Conservation (phyloP, 257 asterid genomes). For the Rubia yunnanensis region DNA sequence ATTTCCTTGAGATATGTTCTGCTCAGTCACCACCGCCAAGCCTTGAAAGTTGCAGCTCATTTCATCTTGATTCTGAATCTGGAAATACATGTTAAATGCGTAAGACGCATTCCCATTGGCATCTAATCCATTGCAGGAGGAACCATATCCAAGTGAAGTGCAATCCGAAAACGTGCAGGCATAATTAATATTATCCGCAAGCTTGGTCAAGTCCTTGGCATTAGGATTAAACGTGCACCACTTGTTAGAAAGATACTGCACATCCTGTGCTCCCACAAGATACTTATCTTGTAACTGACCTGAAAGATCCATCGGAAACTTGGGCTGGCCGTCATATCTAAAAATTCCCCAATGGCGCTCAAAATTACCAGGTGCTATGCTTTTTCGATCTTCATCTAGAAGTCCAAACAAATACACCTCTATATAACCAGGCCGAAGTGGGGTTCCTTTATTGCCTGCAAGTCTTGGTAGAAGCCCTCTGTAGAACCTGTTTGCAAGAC, state of each 20-base stretch:
- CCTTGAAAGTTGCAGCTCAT: conserved; percentile 35
- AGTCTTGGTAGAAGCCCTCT: conserved; percentile 30
- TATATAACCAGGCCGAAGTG: conserved; percentile 31
- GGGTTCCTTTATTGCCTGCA: conserved; percentile 35
- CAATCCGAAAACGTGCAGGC: conserved; percentile 38
- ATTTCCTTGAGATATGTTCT: conserved; percentile 29
- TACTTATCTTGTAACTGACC: conserved; percentile 32
- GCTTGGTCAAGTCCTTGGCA: conserved; percentile 27
- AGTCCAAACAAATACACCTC: conserved; percentile 41
- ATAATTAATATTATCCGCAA: conserved; percentile 25
- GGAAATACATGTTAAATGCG: conserved; percentile 34
- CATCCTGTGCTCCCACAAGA: conserved; percentile 27
- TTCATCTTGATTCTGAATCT: conserved; percentile 27
- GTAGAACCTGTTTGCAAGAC: conserved; percentile 28
- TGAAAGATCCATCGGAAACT: conserved; percentile 32
- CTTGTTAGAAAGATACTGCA: conserved; percentile 23
- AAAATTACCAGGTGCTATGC: conserved; percentile 31
- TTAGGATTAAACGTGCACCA: conserved; percentile 34
- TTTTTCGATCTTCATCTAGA: conserved; percentile 33
- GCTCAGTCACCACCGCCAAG: conserved; percentile 28
- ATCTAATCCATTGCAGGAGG: conserved; percentile 34
- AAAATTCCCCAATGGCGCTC: conserved; percentile 47
- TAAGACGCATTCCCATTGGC: conserved; percentile 31
- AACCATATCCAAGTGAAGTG: conserved; percentile 36
- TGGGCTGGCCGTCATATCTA: conserved; percentile 36